Base-by-base conservation (phyloP, 2,329 filamentous ascomycete genomes). In the Fusarium sp. region DNA sequence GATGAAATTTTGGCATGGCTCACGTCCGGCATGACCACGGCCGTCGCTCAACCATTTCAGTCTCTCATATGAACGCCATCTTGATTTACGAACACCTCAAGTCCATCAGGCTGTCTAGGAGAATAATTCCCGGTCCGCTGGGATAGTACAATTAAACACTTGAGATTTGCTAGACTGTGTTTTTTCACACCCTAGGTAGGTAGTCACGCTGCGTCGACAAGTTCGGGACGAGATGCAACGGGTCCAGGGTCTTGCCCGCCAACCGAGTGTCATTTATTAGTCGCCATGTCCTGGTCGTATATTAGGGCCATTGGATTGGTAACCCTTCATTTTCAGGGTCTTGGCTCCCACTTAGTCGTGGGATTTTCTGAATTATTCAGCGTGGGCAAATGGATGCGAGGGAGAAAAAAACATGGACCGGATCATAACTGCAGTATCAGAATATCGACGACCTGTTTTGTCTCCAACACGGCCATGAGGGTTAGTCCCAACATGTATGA, bases 241-340 rank as follows among this genome's bases (percentile, higher is more conserved):
- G 45, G 49, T 37, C 46, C 45, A 63, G 59, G 52, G 57, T 49
- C 49, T 46, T 54, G n/a, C 36, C 41, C 47, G 52, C 39, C 41
- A 46, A 53, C 53, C 57, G 33, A 60, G 50, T 32, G 35, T 54
- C 39, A 51, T 17, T 59, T 52, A 29, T 38, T 64, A 27, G 43
- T 44, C 46, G 38, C 60, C 49, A 61, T 61, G 46, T 49, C 49
- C 61, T 46, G 23, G 49, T 61, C 52, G 29, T 55, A 56, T 49
- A 62, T 52, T 51, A 32, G 35, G 35, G 44, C 27, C 43, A 32
- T 46, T 53, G 35, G 55, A 53, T 59, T 63, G 55, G 45, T 31
- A 63, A 58, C 61, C 48, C 43, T 57, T 43, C 48, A 49, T 55
- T 41, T 19, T 39, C 39, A 53, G 46, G 54, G 55, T 49, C 52